A percentile compares a stretch with the other conserved stretches of the same genome.
Conservation (phyloP, 306 rosid genomes). For the Prunus padus region DNA sequence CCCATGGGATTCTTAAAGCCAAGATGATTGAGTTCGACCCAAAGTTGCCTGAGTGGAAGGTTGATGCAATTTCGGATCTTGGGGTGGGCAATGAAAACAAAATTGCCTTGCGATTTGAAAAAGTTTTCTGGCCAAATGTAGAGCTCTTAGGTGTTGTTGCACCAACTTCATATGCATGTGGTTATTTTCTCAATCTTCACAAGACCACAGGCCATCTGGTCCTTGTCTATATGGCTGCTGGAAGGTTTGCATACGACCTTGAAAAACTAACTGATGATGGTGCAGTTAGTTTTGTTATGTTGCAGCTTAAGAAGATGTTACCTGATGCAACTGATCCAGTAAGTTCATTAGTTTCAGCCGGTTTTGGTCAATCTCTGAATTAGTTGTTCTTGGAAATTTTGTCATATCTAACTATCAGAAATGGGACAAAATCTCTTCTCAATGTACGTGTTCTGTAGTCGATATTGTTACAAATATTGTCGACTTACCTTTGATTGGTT, state of each 20-base stretch:
- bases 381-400: too few species aligned
- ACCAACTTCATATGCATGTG: slow-evolving; percentile 64
- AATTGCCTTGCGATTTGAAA: slow-evolving; percentile 56
- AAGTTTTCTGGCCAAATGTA: slow-evolving; percentile 74
- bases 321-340: slow-evolving; percentile 69
- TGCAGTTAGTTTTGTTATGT: slow-evolving; percentile 49
- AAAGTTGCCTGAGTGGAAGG: slow-evolving; percentile 66
- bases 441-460: neutral
- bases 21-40: slow-evolving; percentile 66
- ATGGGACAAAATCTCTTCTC: slow-evolving; percentile 1
- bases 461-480: neutral
- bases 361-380: neutral
- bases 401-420: neutral
- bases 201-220: slow-evolving; percentile 74
- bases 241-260: slow-evolving; percentile 70
- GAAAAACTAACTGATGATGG: slow-evolving; percentile 51
- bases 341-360: slow-evolving; percentile 14
- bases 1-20: slow-evolving; percentile 70
- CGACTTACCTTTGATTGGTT: neutral
- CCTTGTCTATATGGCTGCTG: slow-evolving; percentile 80
- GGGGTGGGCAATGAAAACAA: slow-evolving; percentile 84
- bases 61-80: slow-evolving; percentile 66
- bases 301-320: slow-evolving; percentile 70
- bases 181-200: slow-evolving; percentile 79
- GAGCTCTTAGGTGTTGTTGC: slow-evolving; percentile 69